Base-by-base conservation (phyloP, 108 stramenopile species). In the Conticribra guillardii region DNA sequence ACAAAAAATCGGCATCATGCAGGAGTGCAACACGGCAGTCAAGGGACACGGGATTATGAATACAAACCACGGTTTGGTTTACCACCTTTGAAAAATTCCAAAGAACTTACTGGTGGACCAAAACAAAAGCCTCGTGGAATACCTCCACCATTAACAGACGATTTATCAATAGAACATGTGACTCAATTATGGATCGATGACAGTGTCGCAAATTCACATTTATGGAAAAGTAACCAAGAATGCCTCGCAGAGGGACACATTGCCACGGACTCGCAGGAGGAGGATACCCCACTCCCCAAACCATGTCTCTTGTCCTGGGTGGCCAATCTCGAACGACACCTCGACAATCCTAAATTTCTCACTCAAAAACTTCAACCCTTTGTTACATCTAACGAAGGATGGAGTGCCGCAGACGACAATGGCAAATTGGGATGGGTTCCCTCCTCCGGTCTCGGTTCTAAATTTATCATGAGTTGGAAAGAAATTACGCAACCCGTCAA, bases 271-370 rank as follows among this genome's bases (percentile, higher is more conserved):
- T n/a, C n/a, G 56, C 30, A 26, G 54, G 48, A 21, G 65, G 60
- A 65, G 21, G 22, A 51, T 30, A 17, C 31, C 41, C 32, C 50
- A 11, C n/a, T 67, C 23, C 45, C 46, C 50, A 75, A 71, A 28
- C 85, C 84, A 17, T 92, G 91, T 64, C 56, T 83, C 9, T 92
- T 87, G 67, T 88, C 89, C 0, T 88, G 84, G 84, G 80, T 92
- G 0, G 73, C 76, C 22, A 79, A 84, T 8, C 53, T 92, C 11
- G 85, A 87, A 11, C 63, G 81, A 21, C 71, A 23, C 19, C 59
- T 79, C 1, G 65, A 79, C 59, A 86, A 88, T 47, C 58, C 82
- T 14, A 83, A 82, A 23, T 71, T 55, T 27, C 66, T 89, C 14
- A 58, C 60, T 3, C 83, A 72, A 68, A 84, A 82, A 69, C 75